phyloP scores from a whole-genome alignment of 202 grass and related monocot genomes.

The Zizania palustris region DNA sequence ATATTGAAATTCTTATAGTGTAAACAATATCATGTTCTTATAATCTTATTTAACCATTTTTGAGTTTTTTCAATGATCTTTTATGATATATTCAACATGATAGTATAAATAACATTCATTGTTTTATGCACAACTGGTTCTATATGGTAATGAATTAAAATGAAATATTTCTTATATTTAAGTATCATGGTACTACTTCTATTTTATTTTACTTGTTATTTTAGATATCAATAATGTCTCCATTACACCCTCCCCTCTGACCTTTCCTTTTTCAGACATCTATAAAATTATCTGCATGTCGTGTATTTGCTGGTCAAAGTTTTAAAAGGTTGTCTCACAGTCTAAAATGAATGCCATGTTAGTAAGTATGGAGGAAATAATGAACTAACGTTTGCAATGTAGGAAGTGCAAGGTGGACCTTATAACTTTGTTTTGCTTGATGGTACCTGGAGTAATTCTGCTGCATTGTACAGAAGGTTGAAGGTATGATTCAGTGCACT shows the following conservation, averaged over 20 bases:
- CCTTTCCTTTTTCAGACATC: neutral
- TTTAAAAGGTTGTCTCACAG: neutral
- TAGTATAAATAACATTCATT: neutral
- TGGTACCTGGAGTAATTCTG: slow-evolving; percentile 98
- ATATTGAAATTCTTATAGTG: neutral
- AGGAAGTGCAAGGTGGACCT: slow-evolving; percentile 53
- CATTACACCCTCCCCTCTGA: neutral
- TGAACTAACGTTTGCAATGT: slow-evolving; percentile 34
- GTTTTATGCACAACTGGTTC: slow-evolving; percentile 1
- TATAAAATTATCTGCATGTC: neutral
- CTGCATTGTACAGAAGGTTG: slow-evolving; percentile 88
- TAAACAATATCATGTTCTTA: slow-evolving; percentile 15
- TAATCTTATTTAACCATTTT: slow-evolving; percentile 21
- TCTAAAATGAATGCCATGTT: neutral
- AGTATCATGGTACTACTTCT: neutral
- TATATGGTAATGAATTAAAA: slow-evolving; percentile 14
- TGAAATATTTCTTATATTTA: neutral
- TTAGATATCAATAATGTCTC: neutral
- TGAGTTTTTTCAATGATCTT: neutral
- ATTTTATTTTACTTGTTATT: neutral
- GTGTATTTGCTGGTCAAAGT: too few species aligned
- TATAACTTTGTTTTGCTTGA: slow-evolving; percentile 92
- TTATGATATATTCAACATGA: neutral
- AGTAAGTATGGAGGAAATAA: neutral
- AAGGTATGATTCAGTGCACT: slow-evolving; percentile 55